Percentiles rank a stretch among this genome's conserved stretches.
phyloP scores from a whole-genome alignment of 2,329 filamentous ascomycete genomes.

The Onygena corvina region DNA sequence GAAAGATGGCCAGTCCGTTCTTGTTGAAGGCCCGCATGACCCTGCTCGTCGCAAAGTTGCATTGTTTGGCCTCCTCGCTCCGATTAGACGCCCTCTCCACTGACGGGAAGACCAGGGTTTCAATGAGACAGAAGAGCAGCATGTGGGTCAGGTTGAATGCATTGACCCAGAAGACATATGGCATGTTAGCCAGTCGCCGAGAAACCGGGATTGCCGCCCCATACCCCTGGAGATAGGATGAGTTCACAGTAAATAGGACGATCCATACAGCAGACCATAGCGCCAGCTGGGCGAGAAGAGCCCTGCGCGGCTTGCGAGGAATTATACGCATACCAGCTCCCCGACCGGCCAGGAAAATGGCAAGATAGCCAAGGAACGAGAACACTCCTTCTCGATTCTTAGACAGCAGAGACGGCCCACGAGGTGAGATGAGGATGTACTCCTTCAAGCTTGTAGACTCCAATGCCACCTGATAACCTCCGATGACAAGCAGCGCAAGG shows the following conservation, averaged over 20 bases:
- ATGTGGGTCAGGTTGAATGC: constrained; percentile 83
- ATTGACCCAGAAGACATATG: constrained; percentile 86
- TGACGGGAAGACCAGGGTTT: constrained; percentile 64
- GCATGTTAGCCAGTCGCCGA: constrained; percentile 78
- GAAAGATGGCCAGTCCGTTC: constrained; percentile 74
- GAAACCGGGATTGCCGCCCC: constrained; percentile 58
- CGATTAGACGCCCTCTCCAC: constrained; percentile 48
- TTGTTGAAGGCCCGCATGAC: constrained; percentile 77
- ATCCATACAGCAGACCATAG: constrained; percentile 58
- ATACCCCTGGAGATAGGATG: constrained; percentile 57
- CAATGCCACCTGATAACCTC: constrained; percentile 61
- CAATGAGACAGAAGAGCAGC: constrained; percentile 62
- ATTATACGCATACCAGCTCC: constrained; percentile 70
- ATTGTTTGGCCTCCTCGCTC: constrained; percentile 50
- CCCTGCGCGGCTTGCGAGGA: constrained; percentile 45
- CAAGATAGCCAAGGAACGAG: constrained; percentile 84
- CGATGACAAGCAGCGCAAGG: constrained; percentile 56
- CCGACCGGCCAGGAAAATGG: constrained; percentile 86
- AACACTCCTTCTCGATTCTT: constrained; percentile 94
- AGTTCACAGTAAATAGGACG: constrained; percentile 56
- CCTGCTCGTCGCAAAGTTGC: constrained; percentile 60
- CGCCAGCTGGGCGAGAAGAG: constrained; percentile 52
- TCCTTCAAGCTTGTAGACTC: constrained; percentile 66
- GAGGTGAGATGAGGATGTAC: constrained; percentile 71
- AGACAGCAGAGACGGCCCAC: constrained; percentile 60